Evolutionary conservation across 305 asterid genomes (phyloP).

Genomic region (Fraxinus floribunda): DNA sequence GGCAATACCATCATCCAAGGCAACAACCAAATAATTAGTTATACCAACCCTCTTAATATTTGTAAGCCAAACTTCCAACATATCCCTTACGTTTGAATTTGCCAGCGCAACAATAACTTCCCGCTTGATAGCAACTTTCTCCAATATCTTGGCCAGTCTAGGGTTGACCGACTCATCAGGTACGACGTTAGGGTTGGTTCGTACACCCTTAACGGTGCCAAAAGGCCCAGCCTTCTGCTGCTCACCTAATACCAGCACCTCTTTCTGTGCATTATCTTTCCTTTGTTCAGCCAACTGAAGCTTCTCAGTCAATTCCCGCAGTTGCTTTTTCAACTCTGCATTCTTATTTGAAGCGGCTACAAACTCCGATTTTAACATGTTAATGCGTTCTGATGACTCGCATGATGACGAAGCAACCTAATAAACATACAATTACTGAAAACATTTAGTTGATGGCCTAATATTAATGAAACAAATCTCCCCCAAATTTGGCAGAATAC

Average conservation of each 20-base stretch:
- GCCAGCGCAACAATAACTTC: conserved; percentile 59
- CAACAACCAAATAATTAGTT: conserved; percentile 52
- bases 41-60: conserved; percentile 49
- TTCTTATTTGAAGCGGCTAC: conserved; percentile 40
- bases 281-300: conserved; percentile 47
- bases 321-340: conserved; percentile 40
- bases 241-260: conserved; percentile 37
- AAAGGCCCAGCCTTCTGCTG: conserved; percentile 43
- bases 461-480: neutral
- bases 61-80: conserved; percentile 51
- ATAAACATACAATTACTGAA: neutral
- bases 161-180: conserved; percentile 51
- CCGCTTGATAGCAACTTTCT: conserved; percentile 39
- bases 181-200: conserved; percentile 40
- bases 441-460: neutral
- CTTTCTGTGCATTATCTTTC: conserved; percentile 39
- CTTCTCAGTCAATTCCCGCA: conserved; percentile 39
- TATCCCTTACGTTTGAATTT: conserved; percentile 41
- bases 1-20: conserved; percentile 42
- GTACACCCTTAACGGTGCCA: conserved; percentile 45
- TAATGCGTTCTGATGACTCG: conserved; percentile 44
- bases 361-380: conserved; percentile 45
- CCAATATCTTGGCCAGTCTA: conserved; percentile 44
- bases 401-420: conserved; percentile 39
- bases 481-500: neutral